Base-by-base conservation (phyloP, 2,329 filamentous ascomycete genomes). In the Colletotrichum sp. region DNA sequence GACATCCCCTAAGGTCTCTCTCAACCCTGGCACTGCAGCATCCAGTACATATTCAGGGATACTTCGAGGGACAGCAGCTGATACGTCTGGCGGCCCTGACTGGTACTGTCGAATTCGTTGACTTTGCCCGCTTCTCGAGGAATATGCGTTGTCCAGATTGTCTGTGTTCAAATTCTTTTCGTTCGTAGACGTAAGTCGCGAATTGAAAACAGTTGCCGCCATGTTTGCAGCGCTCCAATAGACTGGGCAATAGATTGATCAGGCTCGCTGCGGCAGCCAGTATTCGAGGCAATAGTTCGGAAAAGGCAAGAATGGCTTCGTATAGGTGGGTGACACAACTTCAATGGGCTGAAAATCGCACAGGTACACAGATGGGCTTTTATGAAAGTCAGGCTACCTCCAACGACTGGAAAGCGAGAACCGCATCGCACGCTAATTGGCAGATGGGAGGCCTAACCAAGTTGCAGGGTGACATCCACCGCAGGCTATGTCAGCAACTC, bases 381-480 rank as follows among this genome's bases (percentile, higher is more conserved):
- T 43, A 12, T 43, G n/a, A 5, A n/a, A 11, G 1, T 1, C 5
- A 43, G 5, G 38, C 0, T 11, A 1, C 9, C 5, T 43, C 9
- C 9, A 1, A 18, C 9, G 9, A n/a, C 38, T 47, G 1, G 1
- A 47, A 47, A 6, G 38, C 0, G 38, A 4, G 18, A 47, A n/a
- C 0, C 3, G 9, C 38, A 7, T 47, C 38, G 9, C 38, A 3
- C 38, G 0, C 38, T 0, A 4, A 1, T 3, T 7, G 2, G 38
- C 9, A 47, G 0, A n/a, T n/a, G 0, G 0, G 18, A 9, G n/a
- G 5, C 38, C 5, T 47, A 2, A 47, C 38, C 38, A n/a, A 0
- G 18, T 0, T 43, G 9, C 7, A 47, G 5, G 38, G 38, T 47
- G 38, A 4, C 38, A 47, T 47, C 11, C 18, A 2, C 9, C 8